phyloP scores from a whole-genome alignment of 2,329 filamentous ascomycete genomes.

The Magnaporthales sp. region DNA sequence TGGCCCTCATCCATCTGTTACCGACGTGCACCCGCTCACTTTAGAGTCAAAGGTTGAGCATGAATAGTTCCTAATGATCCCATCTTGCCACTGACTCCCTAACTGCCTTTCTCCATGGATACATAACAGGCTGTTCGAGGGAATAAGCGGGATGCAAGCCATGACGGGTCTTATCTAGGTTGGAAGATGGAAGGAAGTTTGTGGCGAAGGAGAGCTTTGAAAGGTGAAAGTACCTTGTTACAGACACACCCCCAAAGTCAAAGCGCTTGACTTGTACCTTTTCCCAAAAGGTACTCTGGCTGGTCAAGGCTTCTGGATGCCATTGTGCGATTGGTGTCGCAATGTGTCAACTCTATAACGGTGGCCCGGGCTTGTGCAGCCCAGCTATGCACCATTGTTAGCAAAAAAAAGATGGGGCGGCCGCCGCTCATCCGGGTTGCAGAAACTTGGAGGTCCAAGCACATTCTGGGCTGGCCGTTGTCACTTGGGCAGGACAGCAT shows the following conservation, averaged over 20 bases:
- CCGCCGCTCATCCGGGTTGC: not conserved
- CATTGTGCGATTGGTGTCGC: not conserved
- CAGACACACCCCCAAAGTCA: not conserved
- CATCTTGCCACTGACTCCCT: not conserved
- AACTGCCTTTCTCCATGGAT: not conserved
- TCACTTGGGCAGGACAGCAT: not conserved
- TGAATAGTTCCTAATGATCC: not conserved
- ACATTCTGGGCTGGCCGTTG: not conserved
- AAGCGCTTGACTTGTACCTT: not conserved
- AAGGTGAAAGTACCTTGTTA: not conserved
- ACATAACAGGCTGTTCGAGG: not conserved
- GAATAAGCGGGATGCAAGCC: not conserved
- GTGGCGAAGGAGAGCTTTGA: not conserved
- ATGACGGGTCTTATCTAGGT: not conserved
- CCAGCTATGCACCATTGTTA: not conserved
- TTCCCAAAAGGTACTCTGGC: not conserved
- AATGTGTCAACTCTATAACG: not conserved
- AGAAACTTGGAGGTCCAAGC: not conserved
- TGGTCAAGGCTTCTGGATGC: not conserved
- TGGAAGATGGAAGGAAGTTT: not conserved
- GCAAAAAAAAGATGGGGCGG: not conserved
- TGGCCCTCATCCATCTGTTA: not conserved
- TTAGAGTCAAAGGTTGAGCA: not conserved
- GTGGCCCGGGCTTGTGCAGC: not conserved
- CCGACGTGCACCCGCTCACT: not conserved